phyloP scores from a whole-genome alignment of 2,329 filamentous ascomycete species.

The Fusarium torreyae region DNA sequence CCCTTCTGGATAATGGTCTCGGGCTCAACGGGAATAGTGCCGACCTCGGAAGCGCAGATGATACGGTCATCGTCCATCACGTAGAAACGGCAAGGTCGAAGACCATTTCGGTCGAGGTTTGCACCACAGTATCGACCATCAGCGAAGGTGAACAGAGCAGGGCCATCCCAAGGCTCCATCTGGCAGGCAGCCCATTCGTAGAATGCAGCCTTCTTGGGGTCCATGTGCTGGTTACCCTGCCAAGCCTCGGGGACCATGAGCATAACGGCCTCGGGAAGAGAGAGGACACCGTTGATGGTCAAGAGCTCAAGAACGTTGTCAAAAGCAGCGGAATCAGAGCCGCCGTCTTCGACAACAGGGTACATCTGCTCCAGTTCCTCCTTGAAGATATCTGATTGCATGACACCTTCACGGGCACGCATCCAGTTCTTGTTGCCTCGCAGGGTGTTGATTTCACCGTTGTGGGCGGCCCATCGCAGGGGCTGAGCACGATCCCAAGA shows the following conservation, averaged over 20 bases:
- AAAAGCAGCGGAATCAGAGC: conserved; percentile 96
- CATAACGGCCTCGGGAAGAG: conserved; percentile 96
- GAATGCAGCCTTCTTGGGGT: conserved; percentile 95
- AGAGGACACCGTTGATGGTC: conserved; percentile 95
- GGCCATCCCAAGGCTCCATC: conserved; percentile 99
- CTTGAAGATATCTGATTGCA: conserved; percentile 93
- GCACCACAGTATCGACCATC: conserved; percentile 97
- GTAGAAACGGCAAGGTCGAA: conserved; percentile 96
- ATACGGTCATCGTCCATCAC: conserved; percentile 97
- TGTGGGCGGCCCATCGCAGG: conserved; percentile 96
- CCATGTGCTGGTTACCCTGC: conserved; percentile 94
- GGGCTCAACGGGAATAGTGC: conserved; percentile 91
- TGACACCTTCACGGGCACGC: conserved; percentile 94
- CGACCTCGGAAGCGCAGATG: conserved; percentile 96
- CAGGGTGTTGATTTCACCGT: conserved; percentile 98
- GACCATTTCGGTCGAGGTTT: conserved; percentile 94
- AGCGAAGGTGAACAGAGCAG: conserved; percentile 95
- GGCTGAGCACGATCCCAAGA: conserved; percentile 99
- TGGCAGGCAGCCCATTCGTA: conserved; percentile 99
- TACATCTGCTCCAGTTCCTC: conserved; percentile 93
- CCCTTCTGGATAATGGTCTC: conserved; percentile 94
- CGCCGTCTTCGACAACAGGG: conserved; percentile 95
- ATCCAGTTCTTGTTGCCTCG: conserved; percentile 99
- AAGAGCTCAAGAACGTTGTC: conserved; percentile 96
- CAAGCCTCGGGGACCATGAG: conserved; percentile 98